A percentile compares a stretch with the other conserved stretches of the same genome.
phyloP scores from a whole-genome alignment of 179 eudicot genomes.

The Drosera spatulata region DNA sequence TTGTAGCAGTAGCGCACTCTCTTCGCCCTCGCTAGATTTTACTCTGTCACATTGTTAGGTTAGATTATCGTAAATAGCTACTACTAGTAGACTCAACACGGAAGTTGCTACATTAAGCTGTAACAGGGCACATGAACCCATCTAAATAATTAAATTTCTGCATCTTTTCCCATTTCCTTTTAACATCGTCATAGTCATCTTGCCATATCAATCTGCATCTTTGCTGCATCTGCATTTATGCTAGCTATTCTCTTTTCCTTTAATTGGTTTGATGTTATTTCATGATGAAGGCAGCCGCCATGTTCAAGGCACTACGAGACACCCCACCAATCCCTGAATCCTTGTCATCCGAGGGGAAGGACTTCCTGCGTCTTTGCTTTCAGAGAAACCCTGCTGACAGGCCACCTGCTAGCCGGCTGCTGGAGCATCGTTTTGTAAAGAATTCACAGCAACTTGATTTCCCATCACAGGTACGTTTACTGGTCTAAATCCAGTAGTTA shows the following conservation, averaged over 20 bases:
- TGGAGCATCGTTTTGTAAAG: slow-evolving; percentile 64
- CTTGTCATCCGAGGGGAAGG: slow-evolving; percentile 83
- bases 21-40: no score
- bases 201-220: no score
- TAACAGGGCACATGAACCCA: no score
- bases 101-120: no score
- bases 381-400: slow-evolving; percentile 78
- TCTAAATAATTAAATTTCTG: no score
- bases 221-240: background rate
- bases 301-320: slow-evolving; percentile 71
- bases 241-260: background rate
- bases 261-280: slow-evolving; percentile 4
- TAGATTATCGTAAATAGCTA: background rate
- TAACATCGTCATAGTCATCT: no score
- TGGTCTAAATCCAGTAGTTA: slow-evolving; percentile 1
- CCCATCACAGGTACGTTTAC: slow-evolving; percentile 13
- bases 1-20: no score
- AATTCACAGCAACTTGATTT: slow-evolving; percentile 28
- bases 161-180: no score
- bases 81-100: background rate
- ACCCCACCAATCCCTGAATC: slow-evolving; percentile 52
- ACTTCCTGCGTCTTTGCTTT: slow-evolving; percentile 67
- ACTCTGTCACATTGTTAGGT: no score
- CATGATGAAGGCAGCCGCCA: slow-evolving; percentile 71
- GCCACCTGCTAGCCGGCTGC: slow-evolving; percentile 56